Evolutionary conservation across 352 stramenopile species (phyloP).

Genomic region (Globisporangium cylindrosporum): DNA sequence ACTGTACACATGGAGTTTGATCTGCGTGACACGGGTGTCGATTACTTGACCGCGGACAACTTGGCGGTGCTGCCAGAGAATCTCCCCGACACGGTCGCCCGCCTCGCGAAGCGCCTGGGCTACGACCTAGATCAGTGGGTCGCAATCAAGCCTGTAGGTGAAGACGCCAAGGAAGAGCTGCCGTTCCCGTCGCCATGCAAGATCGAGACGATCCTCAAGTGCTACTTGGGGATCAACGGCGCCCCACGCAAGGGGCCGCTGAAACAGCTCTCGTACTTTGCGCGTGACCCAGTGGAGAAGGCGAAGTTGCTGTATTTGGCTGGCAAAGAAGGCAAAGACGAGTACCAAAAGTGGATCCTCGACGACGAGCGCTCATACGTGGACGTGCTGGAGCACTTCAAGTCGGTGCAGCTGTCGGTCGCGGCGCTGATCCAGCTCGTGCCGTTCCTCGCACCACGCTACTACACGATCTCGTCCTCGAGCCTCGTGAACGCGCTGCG

Average conservation of each 20-base stretch:
- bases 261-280: slow-evolving; percentile 82
- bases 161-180: slow-evolving; percentile 53
- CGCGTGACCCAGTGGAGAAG: slow-evolving; percentile 51
- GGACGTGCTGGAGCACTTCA: slow-evolving; percentile 87
- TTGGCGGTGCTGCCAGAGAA: slow-evolving; percentile 93
- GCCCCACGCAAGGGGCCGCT: slow-evolving; percentile 82
- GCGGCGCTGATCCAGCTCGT: slow-evolving; percentile 91
- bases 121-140: slow-evolving; percentile 93
- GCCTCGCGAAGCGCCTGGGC: slow-evolving; percentile 75
- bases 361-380: slow-evolving; percentile 89
- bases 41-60: slow-evolving; percentile 94
- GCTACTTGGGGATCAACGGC: slow-evolving; percentile 94
- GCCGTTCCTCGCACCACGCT: slow-evolving; percentile 92
- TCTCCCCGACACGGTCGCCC: slow-evolving; percentile 67
- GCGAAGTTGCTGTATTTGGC: slow-evolving; percentile 52
- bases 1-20: slow-evolving; percentile 91
- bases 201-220: slow-evolving; percentile 87
- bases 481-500: slow-evolving; percentile 87
- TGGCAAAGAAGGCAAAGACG: slow-evolving; percentile 88
- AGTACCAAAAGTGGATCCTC: slow-evolving; percentile 93
- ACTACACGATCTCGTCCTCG: slow-evolving; percentile 98
- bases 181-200: slow-evolving; percentile 96
- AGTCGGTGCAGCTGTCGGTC: slow-evolving; percentile 56
- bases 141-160: slow-evolving; percentile 50
- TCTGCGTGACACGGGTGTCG: slow-evolving; percentile 72